Evolutionary conservation across 164 flowering plant genomes (phyloP).

Genomic region (Berberis vulgaris): DNA sequence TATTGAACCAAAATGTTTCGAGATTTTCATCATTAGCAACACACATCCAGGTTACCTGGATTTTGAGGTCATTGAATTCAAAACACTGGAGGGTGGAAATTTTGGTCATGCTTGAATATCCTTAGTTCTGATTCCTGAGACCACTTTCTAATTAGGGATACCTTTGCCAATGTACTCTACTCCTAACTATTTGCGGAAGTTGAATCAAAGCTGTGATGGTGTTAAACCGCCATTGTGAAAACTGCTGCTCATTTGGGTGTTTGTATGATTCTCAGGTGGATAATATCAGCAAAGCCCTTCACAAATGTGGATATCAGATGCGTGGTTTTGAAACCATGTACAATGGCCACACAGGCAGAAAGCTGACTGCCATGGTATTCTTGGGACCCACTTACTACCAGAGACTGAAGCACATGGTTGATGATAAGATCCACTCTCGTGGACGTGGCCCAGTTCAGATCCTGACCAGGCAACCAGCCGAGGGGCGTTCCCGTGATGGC

Average conservation of each 20-base stretch:
- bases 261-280: constrained; percentile 47
- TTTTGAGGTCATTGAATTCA: too few species aligned
- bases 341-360: constrained; percentile 90
- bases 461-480: constrained; percentile 96
- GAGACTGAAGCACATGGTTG: constrained; percentile 95
- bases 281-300: constrained; percentile 90
- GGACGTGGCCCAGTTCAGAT: constrained; percentile 96
- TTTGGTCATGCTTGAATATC: too few species aligned
- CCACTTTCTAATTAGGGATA: too few species aligned
- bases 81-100: too few species aligned
- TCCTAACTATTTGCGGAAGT: too few species aligned
- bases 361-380: constrained; percentile 77
- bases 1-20: too few species aligned
- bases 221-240: neutral
- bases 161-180: too few species aligned
- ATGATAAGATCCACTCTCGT: constrained; percentile 95
- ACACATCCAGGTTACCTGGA: too few species aligned
- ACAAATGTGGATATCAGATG: constrained; percentile 97
- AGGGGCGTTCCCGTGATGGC: constrained; percentile 96
- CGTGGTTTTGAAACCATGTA: constrained; percentile 97
- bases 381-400: constrained; percentile 97
- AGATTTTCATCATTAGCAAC: too few species aligned
- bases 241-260: neutral
- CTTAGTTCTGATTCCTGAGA: too few species aligned
- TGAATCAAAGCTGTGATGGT: too few species aligned